Conservation (phyloP, 306 rosid genomes). For the Pterocarpus macrocarpus region DNA sequence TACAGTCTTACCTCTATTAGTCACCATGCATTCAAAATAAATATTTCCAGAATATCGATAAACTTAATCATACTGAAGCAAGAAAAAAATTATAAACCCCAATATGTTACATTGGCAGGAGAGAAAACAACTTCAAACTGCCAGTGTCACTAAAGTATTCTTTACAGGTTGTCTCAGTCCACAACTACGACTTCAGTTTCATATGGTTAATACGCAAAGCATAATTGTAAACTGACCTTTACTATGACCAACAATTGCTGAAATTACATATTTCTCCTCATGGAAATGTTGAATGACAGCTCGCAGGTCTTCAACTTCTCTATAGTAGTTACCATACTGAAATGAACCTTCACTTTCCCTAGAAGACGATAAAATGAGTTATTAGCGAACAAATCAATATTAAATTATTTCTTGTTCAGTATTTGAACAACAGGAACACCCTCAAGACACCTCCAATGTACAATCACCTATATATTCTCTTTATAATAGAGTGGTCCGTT, state of each 20-base stretch:
- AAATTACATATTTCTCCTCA: slow-evolving; percentile 52
- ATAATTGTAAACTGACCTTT: slow-evolving; percentile 66
- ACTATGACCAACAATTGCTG: slow-evolving; percentile 89
- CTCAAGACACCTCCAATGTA: slow-evolving; percentile 4
- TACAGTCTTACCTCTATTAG: neutral
- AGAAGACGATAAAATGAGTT: slow-evolving; percentile 41
- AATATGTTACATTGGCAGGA: slow-evolving; percentile 4
- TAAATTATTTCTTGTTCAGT: slow-evolving; percentile 17
- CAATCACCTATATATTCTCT: slow-evolving; percentile 24
- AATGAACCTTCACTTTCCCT: slow-evolving; percentile 94
- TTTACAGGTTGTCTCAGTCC: slow-evolving; percentile 23
- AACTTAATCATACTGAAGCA: neutral
- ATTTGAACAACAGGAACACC: slow-evolving; percentile 17
- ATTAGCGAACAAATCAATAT: slow-evolving; percentile 17
- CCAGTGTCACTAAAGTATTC: neutral
- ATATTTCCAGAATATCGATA: neutral
- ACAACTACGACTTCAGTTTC: slow-evolving; percentile 31
- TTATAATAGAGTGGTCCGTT: neutral
- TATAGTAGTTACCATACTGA: slow-evolving; percentile 82
- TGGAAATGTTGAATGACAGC: slow-evolving; percentile 75
- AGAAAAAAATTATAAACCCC: neutral
- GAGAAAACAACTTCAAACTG: slow-evolving; percentile 35
- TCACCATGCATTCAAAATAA: slow-evolving; percentile 31
- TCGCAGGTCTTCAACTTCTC: slow-evolving; percentile 83
- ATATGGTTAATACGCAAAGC: slow-evolving; percentile 5